Conservation (phyloP, 768 basidiomycete genomes). For the Cubamyces lactineus region DNA sequence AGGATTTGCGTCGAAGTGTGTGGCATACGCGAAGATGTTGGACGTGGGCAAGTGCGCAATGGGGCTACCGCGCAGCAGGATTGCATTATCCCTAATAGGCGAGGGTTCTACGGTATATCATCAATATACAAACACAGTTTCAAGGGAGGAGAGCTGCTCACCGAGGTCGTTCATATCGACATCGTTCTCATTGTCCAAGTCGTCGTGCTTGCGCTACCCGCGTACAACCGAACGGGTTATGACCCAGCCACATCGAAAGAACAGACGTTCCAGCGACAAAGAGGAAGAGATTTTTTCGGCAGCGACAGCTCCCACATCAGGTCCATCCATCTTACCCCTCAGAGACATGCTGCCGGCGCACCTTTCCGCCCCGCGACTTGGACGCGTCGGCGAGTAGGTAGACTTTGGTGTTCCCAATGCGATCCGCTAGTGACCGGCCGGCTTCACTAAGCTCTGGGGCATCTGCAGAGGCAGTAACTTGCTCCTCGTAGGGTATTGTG, state of each 20-base stretch:
- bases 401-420: constrained; percentile 76
- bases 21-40: constrained; percentile 80
- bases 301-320: constrained; percentile 46
- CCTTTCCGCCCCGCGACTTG: constrained; percentile 68
- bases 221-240: constrained; percentile 16
- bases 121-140: no score
- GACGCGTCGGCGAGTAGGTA: constrained; percentile 75
- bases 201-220: constrained; percentile 53
- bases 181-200: constrained; percentile 39
- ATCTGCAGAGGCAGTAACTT: constrained; percentile 47
- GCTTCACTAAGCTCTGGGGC: constrained; percentile 37
- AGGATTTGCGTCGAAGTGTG: constrained; percentile 74
- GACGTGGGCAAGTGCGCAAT: constrained; percentile 76
- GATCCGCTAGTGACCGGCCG: constrained; percentile 50
- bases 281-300: constrained; percentile 10
- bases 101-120: constrained; percentile 42
- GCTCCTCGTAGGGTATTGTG: constrained; percentile 58
- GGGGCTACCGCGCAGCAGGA: constrained; percentile 72
- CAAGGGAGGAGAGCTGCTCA: no score
- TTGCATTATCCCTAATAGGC: constrained; percentile 61
- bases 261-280: background rate
- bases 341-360: constrained; percentile 56
- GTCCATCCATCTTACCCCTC: constrained; percentile 38
- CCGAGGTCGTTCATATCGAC: constrained; percentile 31
- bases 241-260: background rate